Evolutionary conservation across 768 basidiomycete species (phyloP), one percentile per base, ranked within the genome.

Genomic region (Auriscalpium vulgare): DNA sequence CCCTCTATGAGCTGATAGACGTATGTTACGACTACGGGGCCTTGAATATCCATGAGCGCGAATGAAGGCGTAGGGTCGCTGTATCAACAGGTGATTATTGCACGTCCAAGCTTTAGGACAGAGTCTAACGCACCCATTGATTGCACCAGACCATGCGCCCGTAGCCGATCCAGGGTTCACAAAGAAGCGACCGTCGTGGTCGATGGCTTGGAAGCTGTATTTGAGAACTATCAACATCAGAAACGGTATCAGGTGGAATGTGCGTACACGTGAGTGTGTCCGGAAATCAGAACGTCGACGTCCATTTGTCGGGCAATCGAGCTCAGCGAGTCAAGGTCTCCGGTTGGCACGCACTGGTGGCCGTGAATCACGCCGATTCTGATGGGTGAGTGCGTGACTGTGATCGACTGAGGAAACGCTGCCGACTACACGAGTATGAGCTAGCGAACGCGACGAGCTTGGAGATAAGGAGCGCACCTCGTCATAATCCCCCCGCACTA

Each of bases 41-140:
- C 97, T 72, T 99, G 97, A 37, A 99, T 87, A 68, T 98, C 97
- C 88, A 99, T 92, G 47, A 98, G 74, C 1, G 97, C 97, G 66
- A 99, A 99, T 2, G 92, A 94, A 0, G 97, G 95, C 2, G 81
- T 92, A 2, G 88, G 85, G 34, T 92, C 91, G 4, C 92, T 94
- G 63, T 9, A 17, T 7, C 37, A 43, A 21, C n/a, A 16, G 36
- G 35, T 2, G 14, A 44, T 17, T 36, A 23, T 47, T 23, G 40
- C 36, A 51, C 43, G 50, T 35, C 47, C 21, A 44, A 38, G 47
- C 46, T 23, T n/a, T 0, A 16, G 47, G 23, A 50, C 7, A 5
- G 34, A 21, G 40, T 45, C 13, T 23, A 1, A 38, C 78, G 53
- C 63, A 87, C 88, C 80, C 83, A 57, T 79, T 84, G 60, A 78